A percentile compares a stretch with the other conserved stretches of the same genome.
These are phyloP conservation scores for Fusarium ramigenum DNA, from an alignment of 2,329 filamentous ascomycete genomes.

Conservation along the genomic window DNA sequence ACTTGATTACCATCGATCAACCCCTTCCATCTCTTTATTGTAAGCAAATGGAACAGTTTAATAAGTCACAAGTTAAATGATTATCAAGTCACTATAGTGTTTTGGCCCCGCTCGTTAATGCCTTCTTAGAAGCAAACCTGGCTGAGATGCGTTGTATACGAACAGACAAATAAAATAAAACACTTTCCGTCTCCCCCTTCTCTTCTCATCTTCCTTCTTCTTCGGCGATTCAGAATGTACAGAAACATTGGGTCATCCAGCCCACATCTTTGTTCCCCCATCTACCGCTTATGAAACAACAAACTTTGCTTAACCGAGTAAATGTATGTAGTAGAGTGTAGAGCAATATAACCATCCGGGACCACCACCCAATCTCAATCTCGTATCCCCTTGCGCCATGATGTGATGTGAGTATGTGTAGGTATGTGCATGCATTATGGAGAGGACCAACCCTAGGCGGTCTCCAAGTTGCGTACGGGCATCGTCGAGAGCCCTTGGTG, in stretches of 20 bases:
- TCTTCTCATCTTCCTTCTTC: constrained; percentile 10
- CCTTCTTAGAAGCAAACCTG: constrained; percentile 36
- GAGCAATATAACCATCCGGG: constrained; percentile 36
- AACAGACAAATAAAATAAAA: constrained; percentile 38
- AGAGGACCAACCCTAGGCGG: constrained; percentile 30
- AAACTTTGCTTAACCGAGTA: constrained; percentile 38
- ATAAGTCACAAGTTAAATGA: constrained; percentile 11
- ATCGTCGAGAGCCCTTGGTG: constrained; percentile 35
- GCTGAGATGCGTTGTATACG: constrained; percentile 42
- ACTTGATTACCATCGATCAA: not conserved
- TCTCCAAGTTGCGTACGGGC: constrained; percentile 34
- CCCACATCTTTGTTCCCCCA: constrained; percentile 24
- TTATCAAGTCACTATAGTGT: constrained; percentile 20
- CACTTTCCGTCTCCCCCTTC: not conserved
- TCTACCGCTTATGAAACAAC: constrained; percentile 29
- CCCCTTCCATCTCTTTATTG: not conserved
- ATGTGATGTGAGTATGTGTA: constrained; percentile 35
- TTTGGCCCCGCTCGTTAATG: constrained; percentile 40
- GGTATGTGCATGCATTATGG: constrained; percentile 16
- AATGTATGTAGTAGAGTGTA: constrained; percentile 40
- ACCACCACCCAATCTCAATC: constrained; percentile 39
- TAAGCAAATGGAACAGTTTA: constrained; percentile 15
- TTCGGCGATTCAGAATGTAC: constrained; percentile 15
- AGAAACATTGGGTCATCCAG: constrained; percentile 31
- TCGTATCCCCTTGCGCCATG: constrained; percentile 41